A percentile compares a stretch with the other conserved stretches of the same genome.
phyloP scores from a whole-genome alignment of 208 protist species.

The Trypanosomatidae sp. region DNA sequence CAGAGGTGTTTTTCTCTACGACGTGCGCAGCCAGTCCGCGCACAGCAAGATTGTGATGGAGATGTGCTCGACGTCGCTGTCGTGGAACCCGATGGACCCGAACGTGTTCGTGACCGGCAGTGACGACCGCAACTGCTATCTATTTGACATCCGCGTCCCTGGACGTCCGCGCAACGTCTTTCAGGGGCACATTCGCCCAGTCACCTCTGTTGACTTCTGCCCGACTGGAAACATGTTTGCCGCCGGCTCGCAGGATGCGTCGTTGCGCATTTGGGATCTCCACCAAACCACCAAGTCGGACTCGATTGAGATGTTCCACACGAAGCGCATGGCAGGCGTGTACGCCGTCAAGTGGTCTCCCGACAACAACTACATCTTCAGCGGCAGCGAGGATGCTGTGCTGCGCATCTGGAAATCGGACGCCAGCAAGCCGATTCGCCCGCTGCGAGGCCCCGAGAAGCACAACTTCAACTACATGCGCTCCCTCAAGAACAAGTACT shows the following conservation, averaged over 20 bases:
- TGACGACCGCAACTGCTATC: constrained; percentile 98
- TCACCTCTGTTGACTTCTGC: constrained; percentile 95
- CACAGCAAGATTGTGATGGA: constrained; percentile 94
- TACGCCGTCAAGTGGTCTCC: constrained; percentile 91
- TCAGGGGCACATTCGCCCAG: constrained; percentile 96
- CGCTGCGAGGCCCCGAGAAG: constrained; percentile 88
- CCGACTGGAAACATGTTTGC: constrained; percentile 96
- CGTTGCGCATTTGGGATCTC: constrained; percentile 94
- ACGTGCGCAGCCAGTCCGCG: constrained; percentile 87
- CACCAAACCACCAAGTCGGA: constrained; percentile 84
- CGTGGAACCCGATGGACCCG: constrained; percentile 98
- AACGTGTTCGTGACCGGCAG: constrained; percentile 96
- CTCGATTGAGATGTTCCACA: constrained; percentile 98
- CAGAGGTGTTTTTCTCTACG: constrained; percentile 94
- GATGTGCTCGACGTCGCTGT: constrained; percentile 93
- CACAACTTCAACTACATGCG: constrained; percentile 94
- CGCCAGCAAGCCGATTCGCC: constrained; percentile 87
- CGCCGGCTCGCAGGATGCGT: constrained; percentile 95
- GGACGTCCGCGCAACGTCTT: constrained; percentile 93
- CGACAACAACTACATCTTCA: constrained; percentile 95
- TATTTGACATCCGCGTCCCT: constrained; percentile 97
- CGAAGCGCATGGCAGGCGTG: constrained; percentile 97
- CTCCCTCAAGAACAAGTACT: constrained; percentile 85
- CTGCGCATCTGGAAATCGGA: constrained; percentile 97
- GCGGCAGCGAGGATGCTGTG: constrained; percentile 96